Conservation (phyloP, 2,329 filamentous ascomycete species). For the Basipetospora chlamydospora region DNA sequence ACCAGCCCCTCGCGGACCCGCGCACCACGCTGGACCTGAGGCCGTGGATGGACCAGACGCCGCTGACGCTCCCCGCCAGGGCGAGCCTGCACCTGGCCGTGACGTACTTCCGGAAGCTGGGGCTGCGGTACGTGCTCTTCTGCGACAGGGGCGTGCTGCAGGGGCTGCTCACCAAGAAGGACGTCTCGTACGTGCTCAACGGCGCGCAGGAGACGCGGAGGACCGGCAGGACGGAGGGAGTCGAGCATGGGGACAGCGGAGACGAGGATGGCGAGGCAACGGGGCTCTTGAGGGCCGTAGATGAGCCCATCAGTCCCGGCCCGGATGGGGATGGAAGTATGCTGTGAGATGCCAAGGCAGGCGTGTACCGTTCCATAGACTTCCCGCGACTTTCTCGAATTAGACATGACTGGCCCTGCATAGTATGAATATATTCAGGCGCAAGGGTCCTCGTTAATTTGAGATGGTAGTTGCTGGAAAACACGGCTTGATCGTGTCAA, state of each 20-base stretch:
- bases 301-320: slow-evolving; percentile 3
- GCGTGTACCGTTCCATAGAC: not conserved
- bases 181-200: slow-evolving; percentile 87
- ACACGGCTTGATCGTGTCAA: too few species aligned
- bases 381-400: too few species aligned
- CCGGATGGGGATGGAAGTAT: slow-evolving; percentile 1
- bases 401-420: too few species aligned
- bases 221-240: slow-evolving; percentile 16
- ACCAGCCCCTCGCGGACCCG: slow-evolving; percentile 69
- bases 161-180: slow-evolving; percentile 90
- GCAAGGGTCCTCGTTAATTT: too few species aligned
- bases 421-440: too few species aligned
- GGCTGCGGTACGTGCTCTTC: slow-evolving; percentile 80
- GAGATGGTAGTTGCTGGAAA: too few species aligned
- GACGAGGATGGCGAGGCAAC: slow-evolving; percentile 3
- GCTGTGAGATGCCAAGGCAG: not conserved
- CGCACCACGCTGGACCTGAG: slow-evolving; percentile 68
- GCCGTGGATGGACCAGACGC: slow-evolving; percentile 98
- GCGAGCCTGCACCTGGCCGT: slow-evolving; percentile 73
- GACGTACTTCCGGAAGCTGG: slow-evolving; percentile 87
- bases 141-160: slow-evolving; percentile 67
- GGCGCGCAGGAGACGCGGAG: slow-evolving; percentile 51
- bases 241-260: slow-evolving; percentile 3
- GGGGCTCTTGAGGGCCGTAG: slow-evolving; percentile 3
- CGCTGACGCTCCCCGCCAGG: slow-evolving; percentile 70